Evolutionary conservation across 176 grass and related monocot species (phyloP).

Genomic region (Raddia guianensis): DNA sequence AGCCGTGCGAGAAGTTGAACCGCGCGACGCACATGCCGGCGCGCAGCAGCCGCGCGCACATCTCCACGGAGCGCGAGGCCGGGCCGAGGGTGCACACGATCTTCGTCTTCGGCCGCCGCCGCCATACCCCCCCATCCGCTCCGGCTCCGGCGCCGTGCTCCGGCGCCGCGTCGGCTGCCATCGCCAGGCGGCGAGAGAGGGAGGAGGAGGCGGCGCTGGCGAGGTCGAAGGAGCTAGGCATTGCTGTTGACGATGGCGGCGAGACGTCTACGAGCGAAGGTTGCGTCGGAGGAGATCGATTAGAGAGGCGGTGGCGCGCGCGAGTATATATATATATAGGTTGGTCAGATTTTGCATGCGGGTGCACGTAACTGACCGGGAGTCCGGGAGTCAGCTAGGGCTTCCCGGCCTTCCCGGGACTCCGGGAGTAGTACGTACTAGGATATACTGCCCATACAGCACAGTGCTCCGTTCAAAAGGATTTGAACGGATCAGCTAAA

Average conservation of each 20-base stretch:
- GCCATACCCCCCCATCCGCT: conserved; percentile 45
- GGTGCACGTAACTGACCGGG: too few relatives aligned
- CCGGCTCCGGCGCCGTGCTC: conserved; percentile 20
- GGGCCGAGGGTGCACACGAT: conserved; percentile 89
- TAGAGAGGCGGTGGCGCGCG: too few relatives aligned
- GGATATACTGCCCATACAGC: too few relatives aligned
- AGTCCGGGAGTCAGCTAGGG: too few relatives aligned
- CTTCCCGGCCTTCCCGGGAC: too few relatives aligned
- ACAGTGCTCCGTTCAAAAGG: too few relatives aligned
- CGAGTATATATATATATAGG: too few relatives aligned
- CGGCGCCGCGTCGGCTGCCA: conserved; percentile 4
- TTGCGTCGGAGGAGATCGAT: conserved; percentile 1
- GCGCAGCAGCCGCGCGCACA: conserved; percentile 71
- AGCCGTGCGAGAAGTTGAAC: conserved; percentile 97
- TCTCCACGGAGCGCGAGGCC: conserved; percentile 81
- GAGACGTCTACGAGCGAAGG: conserved; percentile 4
- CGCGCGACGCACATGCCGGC: conserved; percentile 90
- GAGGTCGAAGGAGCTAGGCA: neutral
- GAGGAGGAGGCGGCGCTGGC: neutral
- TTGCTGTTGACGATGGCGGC: neutral
- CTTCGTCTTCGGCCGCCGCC: conserved; percentile 74
- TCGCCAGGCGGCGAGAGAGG: conserved; percentile 6
- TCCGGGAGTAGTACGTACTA: too few relatives aligned
- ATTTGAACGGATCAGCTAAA: too few relatives aligned
- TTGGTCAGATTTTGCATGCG: too few relatives aligned